Evolutionary conservation across 345 rosid species (phyloP).

Genomic region (Salix brachista): DNA sequence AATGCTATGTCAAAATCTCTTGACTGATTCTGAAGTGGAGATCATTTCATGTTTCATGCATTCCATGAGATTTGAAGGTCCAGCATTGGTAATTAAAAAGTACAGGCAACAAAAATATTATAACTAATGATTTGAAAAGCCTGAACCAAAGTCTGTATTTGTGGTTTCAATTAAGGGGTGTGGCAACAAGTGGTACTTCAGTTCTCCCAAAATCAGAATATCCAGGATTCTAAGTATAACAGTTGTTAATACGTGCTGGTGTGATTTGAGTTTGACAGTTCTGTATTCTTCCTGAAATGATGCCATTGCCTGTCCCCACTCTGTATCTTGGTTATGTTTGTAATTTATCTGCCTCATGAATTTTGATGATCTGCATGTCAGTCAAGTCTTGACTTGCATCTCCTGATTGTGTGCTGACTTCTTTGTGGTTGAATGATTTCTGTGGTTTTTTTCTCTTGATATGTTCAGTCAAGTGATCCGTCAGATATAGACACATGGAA

Average conservation of each 20-base stretch:
- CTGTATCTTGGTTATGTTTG: not conserved
- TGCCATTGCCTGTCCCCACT: not conserved
- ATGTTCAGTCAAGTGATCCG: slow-evolving; percentile 66
- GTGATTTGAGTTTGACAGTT: not conserved
- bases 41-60: not conserved
- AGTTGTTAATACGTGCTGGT: not conserved
- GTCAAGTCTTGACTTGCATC: not conserved
- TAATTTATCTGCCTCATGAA: not conserved
- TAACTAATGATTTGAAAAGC: not conserved
- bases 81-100: not conserved
- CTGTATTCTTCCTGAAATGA: not conserved
- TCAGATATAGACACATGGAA: slow-evolving; percentile 86
- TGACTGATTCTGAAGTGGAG: not conserved
- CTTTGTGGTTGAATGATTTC: not conserved
- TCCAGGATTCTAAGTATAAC: not conserved
- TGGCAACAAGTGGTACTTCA: not conserved
- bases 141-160: not conserved
- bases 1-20: not conserved
- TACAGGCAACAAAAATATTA: not conserved
- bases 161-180: not conserved
- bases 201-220: slow-evolving; percentile 1
- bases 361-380: not conserved
- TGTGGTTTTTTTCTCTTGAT: slow-evolving; percentile 6
- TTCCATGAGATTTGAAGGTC: not conserved
- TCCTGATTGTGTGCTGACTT: not conserved